phyloP scores from a whole-genome alignment of 257 asterid species.

The Salvia miltiorrhiza region DNA sequence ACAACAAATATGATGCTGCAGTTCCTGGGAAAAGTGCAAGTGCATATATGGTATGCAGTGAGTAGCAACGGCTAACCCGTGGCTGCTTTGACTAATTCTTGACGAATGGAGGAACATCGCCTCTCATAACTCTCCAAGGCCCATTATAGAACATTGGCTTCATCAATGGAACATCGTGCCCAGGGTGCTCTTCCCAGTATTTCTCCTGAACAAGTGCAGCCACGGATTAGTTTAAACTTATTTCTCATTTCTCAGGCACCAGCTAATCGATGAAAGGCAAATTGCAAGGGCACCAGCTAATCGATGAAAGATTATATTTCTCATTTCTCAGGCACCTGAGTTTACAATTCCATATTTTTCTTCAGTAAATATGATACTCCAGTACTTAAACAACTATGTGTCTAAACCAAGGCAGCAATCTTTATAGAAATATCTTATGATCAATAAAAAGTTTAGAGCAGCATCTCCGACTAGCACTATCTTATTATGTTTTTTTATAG shows the following conservation, averaged over 20 bases:
- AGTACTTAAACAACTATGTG: not conserved
- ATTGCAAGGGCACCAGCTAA: not conserved
- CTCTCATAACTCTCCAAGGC: conserved; percentile 90
- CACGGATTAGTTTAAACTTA: not conserved
- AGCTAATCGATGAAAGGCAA: no score
- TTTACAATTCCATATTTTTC: not conserved
- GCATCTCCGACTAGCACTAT: not conserved
- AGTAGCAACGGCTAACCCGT: not conserved
- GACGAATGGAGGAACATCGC: conserved; percentile 60
- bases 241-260: no score
- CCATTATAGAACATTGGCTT: conserved; percentile 82
- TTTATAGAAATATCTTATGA: not conserved
- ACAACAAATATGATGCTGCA: conserved; percentile 1
- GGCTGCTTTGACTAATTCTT: conserved; percentile 30
- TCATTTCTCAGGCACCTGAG: not conserved
- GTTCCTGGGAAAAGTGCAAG: not conserved
- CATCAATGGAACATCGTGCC: conserved; percentile 80
- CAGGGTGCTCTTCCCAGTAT: conserved; percentile 94
- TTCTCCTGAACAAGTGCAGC: conserved; percentile 52
- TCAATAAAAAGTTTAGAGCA: not conserved
- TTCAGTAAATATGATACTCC: not conserved
- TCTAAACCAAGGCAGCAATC: no score
- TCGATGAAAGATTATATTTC: not conserved
- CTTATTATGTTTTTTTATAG: not conserved
- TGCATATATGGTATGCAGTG: not conserved